Evolutionary conservation across 2,329 filamentous ascomycete species (phyloP).

Genomic region (Aspergillus neotritici): DNA sequence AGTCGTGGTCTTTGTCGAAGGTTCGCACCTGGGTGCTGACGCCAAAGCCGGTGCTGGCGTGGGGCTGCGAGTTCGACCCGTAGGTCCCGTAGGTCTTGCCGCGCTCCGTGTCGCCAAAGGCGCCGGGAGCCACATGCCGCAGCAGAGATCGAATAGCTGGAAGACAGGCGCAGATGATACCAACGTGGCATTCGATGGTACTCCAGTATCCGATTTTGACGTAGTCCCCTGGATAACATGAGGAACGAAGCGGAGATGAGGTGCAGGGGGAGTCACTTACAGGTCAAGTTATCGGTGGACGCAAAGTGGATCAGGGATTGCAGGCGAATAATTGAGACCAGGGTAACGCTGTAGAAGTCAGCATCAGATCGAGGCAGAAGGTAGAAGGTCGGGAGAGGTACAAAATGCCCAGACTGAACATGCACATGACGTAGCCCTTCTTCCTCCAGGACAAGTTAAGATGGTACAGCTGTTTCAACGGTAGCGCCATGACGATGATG

Average conservation of each 20-base stretch:
- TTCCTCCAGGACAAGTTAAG: slow-evolving; percentile 24
- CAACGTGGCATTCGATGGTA: slow-evolving; percentile 27
- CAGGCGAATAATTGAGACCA: slow-evolving; percentile 44
- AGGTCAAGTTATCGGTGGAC: slow-evolving; percentile 37
- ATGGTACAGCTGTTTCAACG: slow-evolving; percentile 23
- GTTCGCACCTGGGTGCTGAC: no score
- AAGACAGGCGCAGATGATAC: slow-evolving; percentile 28
- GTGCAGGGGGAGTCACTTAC: slow-evolving; percentile 14
- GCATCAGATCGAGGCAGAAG: neutral
- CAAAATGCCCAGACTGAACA: slow-evolving; percentile 37
- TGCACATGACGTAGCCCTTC: slow-evolving; percentile 29
- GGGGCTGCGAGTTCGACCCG: no score
- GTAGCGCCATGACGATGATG: slow-evolving; percentile 25
- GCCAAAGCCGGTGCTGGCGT: no score
- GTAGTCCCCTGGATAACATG: slow-evolving; percentile 24
- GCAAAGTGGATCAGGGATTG: slow-evolving; percentile 40
- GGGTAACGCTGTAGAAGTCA: slow-evolving; percentile 31
- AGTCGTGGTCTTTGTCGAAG: no score
- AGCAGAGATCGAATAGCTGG: slow-evolving; percentile 35
- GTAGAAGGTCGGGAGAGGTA: slow-evolving; percentile 9
- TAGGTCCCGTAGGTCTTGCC: no score
- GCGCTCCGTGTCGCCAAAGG: slow-evolving; percentile 29
- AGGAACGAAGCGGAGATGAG: no score
- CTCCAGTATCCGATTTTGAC: slow-evolving; percentile 27
- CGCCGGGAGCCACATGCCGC: slow-evolving; percentile 31